phyloP scores from a whole-genome alignment of 208 protist species.

The Phytomonas sp. region DNA sequence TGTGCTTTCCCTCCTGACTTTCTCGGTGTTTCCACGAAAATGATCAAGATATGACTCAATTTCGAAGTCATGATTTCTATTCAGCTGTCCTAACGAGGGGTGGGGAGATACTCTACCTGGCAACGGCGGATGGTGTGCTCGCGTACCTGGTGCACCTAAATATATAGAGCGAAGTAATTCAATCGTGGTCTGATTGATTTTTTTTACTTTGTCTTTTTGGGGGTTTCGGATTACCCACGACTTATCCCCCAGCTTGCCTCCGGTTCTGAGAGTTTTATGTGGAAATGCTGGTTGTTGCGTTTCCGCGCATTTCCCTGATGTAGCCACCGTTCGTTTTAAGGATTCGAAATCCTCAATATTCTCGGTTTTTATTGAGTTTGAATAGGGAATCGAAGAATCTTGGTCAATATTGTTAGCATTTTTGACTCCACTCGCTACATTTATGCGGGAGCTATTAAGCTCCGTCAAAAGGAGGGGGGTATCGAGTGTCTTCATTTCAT shows the following conservation, averaged over 20 bases:
- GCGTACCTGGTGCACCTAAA: not conserved
- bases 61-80: not conserved
- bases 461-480: not conserved
- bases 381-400: not conserved
- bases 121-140: not conserved
- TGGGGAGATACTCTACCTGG: not conserved
- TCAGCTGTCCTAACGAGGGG: not conserved
- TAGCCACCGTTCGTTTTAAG: not conserved
- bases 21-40: not conserved
- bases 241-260: not conserved
- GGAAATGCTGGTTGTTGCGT: not conserved
- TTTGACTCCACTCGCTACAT: not conserved
- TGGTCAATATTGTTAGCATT: not conserved
- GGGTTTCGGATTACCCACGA: not conserved
- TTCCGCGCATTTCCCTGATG: not conserved
- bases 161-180: not conserved
- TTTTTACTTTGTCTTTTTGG: not conserved
- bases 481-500: not conserved
- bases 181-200: constrained; percentile 7
- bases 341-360: not conserved
- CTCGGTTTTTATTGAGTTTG: not conserved
- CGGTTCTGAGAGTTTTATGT: not conserved
- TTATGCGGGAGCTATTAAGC: not conserved
- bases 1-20: not conserved
- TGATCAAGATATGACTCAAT: not conserved